phyloP scores from a whole-genome alignment of 768 basidiomycete genomes.

The Leccinum incarnatum region DNA sequence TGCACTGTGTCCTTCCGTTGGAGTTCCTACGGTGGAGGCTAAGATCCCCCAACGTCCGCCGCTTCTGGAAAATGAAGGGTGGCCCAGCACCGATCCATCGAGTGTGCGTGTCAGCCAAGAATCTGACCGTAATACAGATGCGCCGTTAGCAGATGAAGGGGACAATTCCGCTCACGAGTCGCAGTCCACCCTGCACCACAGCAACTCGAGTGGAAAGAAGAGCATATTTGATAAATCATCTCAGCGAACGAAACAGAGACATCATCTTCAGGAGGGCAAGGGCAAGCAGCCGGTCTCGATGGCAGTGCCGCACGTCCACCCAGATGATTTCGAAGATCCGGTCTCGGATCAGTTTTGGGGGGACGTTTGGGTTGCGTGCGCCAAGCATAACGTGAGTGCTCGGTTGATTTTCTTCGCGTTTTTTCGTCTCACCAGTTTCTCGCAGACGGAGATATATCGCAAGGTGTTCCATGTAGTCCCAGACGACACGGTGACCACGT shows the following conservation, averaged over 20 bases:
- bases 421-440: constrained; percentile 2
- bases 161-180: constrained; percentile 46
- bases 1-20: constrained; percentile 49
- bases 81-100: constrained; percentile 31
- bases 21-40: constrained; percentile 72
- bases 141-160: constrained; percentile 37
- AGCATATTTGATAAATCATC: constrained; percentile 47
- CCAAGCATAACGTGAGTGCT: constrained; percentile 78
- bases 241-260: constrained; percentile 56
- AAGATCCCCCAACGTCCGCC: constrained; percentile 51
- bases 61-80: constrained; percentile 29
- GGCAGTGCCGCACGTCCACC: constrained; percentile 68
- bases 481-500: constrained; percentile 89
- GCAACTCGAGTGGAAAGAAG: constrained; percentile 48
- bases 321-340: constrained; percentile 85
- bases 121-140: background rate
- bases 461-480: constrained; percentile 94
- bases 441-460: constrained; percentile 89
- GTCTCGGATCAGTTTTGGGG: constrained; percentile 87
- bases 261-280: constrained; percentile 50
- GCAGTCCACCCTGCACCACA: constrained; percentile 41
- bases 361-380: constrained; percentile 82
- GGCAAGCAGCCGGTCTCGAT: constrained; percentile 61
- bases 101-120: constrained; percentile 15
- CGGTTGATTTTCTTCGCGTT: background rate